phyloP scores from a whole-genome alignment of 305 asterid genomes.

The Nicotiana rustica region DNA sequence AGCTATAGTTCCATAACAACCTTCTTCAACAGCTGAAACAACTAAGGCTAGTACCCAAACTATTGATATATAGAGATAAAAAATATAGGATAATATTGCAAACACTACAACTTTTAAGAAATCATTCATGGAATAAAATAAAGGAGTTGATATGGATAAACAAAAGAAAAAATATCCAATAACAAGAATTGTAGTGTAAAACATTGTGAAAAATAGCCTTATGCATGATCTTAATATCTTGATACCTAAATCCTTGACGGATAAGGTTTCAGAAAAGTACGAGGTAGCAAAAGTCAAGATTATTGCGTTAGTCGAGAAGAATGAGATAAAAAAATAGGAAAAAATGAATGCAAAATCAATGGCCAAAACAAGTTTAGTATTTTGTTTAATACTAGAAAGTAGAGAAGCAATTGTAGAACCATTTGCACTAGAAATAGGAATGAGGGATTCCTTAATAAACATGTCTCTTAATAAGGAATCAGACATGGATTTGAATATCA shows the following conservation, averaged over 20 bases:
- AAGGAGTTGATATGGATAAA: conserved; percentile 28
- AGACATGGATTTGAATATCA: conserved; percentile 32
- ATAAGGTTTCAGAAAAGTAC: conserved; percentile 30
- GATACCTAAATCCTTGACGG: conserved; percentile 39
- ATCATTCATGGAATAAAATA: conserved; percentile 8
- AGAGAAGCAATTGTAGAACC: neutral
- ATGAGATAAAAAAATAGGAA: conserved; percentile 34
- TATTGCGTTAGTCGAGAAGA: conserved; percentile 42
- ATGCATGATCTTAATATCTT: conserved; percentile 41
- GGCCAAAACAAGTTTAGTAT: conserved; percentile 33
- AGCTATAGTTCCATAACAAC: conserved; percentile 52
- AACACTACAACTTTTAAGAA: conserved; percentile 24
- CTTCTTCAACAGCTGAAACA: conserved; percentile 58
- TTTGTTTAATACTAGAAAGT: conserved; percentile 30
- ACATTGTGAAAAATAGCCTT: conserved; percentile 42
- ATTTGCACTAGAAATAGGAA: conserved; percentile 22
- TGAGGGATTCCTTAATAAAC: conserved; percentile 23
- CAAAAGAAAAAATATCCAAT: conserved; percentile 39
- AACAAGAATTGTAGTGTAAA: conserved; percentile 41
- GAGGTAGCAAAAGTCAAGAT: conserved; percentile 45
- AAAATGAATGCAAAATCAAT: conserved; percentile 38
- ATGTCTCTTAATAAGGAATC: conserved; percentile 30
- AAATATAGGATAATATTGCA: neutral
- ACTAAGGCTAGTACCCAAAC: conserved; percentile 56
- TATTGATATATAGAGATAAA: conserved; percentile 42